Conservation (phyloP, 1,139 yeast species). For the Zygoascus hellenicus region DNA sequence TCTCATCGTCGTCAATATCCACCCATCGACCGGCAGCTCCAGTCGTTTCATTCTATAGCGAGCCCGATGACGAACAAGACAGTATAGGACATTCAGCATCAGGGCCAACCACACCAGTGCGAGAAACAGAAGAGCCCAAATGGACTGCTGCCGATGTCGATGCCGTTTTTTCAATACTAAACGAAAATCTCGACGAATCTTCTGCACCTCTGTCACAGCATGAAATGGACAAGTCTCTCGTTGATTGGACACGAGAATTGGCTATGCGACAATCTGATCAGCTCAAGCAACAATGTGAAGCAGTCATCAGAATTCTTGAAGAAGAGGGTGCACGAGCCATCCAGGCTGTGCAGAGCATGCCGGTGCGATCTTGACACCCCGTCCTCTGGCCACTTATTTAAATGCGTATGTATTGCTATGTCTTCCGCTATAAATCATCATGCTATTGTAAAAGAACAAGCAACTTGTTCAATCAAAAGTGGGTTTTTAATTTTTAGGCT, state of each 20-base stretch:
- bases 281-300: conserved; percentile 31
- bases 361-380: conserved; percentile 11
- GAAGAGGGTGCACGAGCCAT: conserved; percentile 27
- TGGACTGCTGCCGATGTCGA: conserved; percentile 32
- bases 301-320: conserved; percentile 28
- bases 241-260: conserved; percentile 59
- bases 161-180: conserved; percentile 35
- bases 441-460: too few relatives aligned
- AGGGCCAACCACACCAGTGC: neutral
- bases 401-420: too few relatives aligned
- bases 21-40: conserved; percentile 1
- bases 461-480: too few relatives aligned
- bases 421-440: too few relatives aligned
- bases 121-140: neutral
- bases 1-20: conserved; percentile 16
- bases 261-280: conserved; percentile 30
- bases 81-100: neutral
- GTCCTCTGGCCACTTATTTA: too few relatives aligned
- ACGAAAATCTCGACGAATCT: conserved; percentile 16
- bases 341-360: conserved; percentile 19
- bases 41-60: neutral
- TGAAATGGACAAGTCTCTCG: conserved; percentile 46
- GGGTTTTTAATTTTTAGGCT: too few relatives aligned
- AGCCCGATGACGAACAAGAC: conserved; percentile 2
- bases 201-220: neutral